Evolutionary conservation across 1,284 basidiomycete species (phyloP), one percentile per base, ranked within the genome.

Genomic region (Ceratobasidium sp.): DNA sequence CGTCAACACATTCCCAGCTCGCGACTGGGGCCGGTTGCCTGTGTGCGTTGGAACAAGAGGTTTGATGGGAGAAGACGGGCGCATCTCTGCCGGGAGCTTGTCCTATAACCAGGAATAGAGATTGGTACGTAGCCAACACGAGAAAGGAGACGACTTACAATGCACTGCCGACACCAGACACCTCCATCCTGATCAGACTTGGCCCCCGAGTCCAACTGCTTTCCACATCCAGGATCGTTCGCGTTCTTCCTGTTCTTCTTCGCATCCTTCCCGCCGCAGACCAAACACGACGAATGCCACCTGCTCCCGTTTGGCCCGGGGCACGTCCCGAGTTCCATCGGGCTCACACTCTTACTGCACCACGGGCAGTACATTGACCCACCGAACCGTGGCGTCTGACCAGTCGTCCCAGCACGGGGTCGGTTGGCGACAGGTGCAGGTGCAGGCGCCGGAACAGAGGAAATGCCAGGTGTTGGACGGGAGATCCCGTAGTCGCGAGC

Each of bases 151-250:
- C 11, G 11, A 79, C 77, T 58, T 81, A 94, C 94, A 81, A 91
- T 85, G 82, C 93, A 95, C 82, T 93, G 92, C 79, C 93, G 86
- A 82, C 93, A 95, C 91, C 92, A 94, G 35, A 94, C 89, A 8
- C 88, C 87, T 1, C 92, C 91, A 56, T 91, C 88, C 17, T 74
- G 71, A 45, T 74, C 71, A 31, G 85, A 87, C 83, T 92, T 94
- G n/a, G 93, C 93, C 23, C 90, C 92, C 79, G 91, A 92, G 81
- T 95, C 93, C 28, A 95, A 83, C 79, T 88, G 90, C 85, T 94
- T 94, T 15, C 92, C 91, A 81, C 93, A 95, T 8, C 93, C 93
- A 13, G 92, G 90, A 77, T 88, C 87, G 49, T 86, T 87, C 63
- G 86, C 87, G 77, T 88, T 87, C 79, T 87, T 88, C 79, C 85